A percentile compares a stretch with the other conserved stretches of the same genome.
phyloP scores from a whole-genome alignment of 768 basidiomycete species.

The Albatrellus ellisii region DNA sequence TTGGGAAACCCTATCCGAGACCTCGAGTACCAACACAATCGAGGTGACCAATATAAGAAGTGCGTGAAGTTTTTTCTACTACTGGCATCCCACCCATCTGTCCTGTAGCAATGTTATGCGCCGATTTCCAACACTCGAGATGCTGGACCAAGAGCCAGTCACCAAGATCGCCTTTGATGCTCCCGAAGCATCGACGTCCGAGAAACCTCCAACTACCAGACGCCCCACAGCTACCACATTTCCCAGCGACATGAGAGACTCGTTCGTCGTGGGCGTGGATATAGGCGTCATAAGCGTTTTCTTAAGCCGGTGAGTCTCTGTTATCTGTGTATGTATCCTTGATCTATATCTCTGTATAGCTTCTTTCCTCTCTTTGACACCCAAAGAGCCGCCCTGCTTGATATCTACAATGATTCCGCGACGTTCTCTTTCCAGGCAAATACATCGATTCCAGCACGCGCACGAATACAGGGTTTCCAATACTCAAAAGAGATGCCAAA shows the following conservation, averaged over 20 bases:
- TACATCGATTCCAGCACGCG: conserved; percentile 68
- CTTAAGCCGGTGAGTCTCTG: conserved; percentile 49
- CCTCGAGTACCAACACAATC: conserved; percentile 39
- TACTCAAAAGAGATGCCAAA: conserved; percentile 56
- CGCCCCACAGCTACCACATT: conserved; percentile 56
- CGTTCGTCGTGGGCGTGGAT: conserved; percentile 68
- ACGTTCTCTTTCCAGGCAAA: conserved; percentile 88
- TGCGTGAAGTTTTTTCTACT: conserved; percentile 20
- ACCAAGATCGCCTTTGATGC: conserved; percentile 71
- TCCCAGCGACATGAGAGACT: conserved; percentile 59
- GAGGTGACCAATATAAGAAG: conserved; percentile 57
- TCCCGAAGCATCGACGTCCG: conserved; percentile 36
- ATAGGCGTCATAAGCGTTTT: conserved; percentile 58
- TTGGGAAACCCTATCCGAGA: conserved; percentile 67
- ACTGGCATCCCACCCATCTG: background rate
- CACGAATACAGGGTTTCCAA: conserved; percentile 60
- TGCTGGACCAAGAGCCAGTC: conserved; percentile 76
- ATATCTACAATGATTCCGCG: conserved; percentile 74
- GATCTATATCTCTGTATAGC: conserved; percentile 24
- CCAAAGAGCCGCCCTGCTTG: conserved; percentile 48
- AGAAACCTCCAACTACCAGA: conserved; percentile 22
- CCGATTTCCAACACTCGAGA: conserved; percentile 69
- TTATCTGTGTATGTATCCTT: background rate
- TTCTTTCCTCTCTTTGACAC: conserved; percentile 81
- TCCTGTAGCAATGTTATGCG: conserved; percentile 57